A percentile compares a stretch with the other conserved stretches of the same genome.
Evolutionary conservation across 2,329 filamentous ascomycete genomes (phyloP).

Genomic region (Aspergillus phoenicis): DNA sequence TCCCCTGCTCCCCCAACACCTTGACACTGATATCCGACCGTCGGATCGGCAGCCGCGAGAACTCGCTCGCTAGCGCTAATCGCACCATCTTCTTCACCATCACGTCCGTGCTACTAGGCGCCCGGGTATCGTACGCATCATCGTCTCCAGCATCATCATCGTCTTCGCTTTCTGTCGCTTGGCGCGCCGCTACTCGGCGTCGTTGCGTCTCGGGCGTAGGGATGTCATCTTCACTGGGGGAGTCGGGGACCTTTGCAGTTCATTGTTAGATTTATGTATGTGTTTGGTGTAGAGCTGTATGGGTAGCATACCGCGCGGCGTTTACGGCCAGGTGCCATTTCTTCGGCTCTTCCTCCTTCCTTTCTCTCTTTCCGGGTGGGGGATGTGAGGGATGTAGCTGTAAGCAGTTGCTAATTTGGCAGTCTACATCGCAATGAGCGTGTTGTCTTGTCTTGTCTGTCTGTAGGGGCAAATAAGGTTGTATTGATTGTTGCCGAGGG

Average conservation of each 20-base stretch:
- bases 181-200: constrained; percentile 19
- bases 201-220: constrained; percentile 13
- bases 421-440: not conserved
- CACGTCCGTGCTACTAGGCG: constrained; percentile 35
- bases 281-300: not conserved
- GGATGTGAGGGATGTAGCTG: too few species aligned
- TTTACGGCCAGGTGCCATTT: constrained; percentile 35
- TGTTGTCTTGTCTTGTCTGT: not conserved
- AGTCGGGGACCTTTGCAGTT: constrained; percentile 8
- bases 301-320: constrained; percentile 30
- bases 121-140: constrained; percentile 23
- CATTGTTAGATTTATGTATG: not conserved
- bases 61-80: constrained; percentile 63
- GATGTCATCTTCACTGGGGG: constrained; percentile 12
- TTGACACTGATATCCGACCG: constrained; percentile 61
- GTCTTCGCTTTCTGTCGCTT: constrained; percentile 13
- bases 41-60: constrained; percentile 60
- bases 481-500: not conserved
- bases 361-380: not conserved
- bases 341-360: not conserved
- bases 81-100: constrained; percentile 65
- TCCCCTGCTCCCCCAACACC: constrained; percentile 70
- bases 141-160: constrained; percentile 13
- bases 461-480: not conserved
- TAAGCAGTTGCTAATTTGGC: too few species aligned